phyloP scores from a whole-genome alignment of 2,329 filamentous ascomycete species.

The Hansfordia pulvinata region DNA sequence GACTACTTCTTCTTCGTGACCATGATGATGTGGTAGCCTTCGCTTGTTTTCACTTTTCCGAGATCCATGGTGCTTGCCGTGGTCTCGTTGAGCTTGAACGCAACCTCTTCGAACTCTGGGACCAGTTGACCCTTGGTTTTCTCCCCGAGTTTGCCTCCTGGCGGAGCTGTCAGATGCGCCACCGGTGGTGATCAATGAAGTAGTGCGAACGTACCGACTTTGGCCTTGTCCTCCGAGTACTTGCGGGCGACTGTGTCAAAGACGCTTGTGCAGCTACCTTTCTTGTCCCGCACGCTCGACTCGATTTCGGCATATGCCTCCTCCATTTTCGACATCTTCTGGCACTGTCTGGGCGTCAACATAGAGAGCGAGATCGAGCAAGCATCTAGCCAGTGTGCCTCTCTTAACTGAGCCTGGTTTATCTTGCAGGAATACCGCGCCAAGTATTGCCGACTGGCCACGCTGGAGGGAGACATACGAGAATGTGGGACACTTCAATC shows the following conservation, averaged over 20 bases:
- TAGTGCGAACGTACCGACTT: conserved; percentile 33
- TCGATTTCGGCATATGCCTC: conserved; percentile 57
- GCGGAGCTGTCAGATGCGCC: conserved; percentile 2
- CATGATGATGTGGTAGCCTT: conserved; percentile 74
- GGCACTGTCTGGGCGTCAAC: conserved; percentile 38
- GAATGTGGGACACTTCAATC: conserved; percentile 8
- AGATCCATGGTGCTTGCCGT: conserved; percentile 46
- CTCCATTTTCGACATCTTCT: conserved; percentile 67
- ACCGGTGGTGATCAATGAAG: not conserved
- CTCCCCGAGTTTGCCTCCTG: conserved; percentile 61
- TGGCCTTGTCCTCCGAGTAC: conserved; percentile 66
- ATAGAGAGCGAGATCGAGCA: no score
- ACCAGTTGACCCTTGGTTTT: conserved; percentile 56
- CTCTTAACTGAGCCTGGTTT: not conserved
- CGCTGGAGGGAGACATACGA: conserved; percentile 6
- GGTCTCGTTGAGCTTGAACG: conserved; percentile 54
- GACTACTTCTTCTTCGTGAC: conserved; percentile 44
- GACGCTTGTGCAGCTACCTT: no score
- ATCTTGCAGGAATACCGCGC: not conserved
- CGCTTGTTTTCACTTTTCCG: conserved; percentile 58
- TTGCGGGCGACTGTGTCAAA: conserved; percentile 64
- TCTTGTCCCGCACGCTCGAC: conserved; percentile 35
- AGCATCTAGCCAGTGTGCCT: no score
- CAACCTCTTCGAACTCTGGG: conserved; percentile 57
- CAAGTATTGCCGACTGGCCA: not conserved